Conservation (phyloP, 768 basidiomycete genomes). For the Tephrocybe sp. region DNA sequence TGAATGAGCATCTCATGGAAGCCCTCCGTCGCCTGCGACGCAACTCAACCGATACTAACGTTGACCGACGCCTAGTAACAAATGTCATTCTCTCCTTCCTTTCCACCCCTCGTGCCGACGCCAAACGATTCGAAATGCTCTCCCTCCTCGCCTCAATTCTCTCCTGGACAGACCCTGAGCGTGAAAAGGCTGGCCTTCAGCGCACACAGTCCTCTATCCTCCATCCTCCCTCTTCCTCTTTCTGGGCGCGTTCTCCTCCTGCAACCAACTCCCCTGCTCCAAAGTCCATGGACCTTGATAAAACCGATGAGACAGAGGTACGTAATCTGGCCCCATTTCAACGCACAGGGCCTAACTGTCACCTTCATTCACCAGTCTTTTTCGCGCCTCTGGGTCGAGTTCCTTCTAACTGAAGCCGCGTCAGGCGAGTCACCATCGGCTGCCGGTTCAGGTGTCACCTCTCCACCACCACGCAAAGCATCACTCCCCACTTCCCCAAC, state of each 20-base stretch:
- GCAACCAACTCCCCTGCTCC: constrained; percentile 30
- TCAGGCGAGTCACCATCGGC: constrained; percentile 32
- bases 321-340: constrained; percentile 11
- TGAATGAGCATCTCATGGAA: constrained; percentile 97
- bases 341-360: neutral
- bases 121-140: constrained; percentile 97
- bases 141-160: constrained; percentile 83
- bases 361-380: constrained; percentile 68
- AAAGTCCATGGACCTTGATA: constrained; percentile 60
- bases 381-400: constrained; percentile 97
- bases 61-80: constrained; percentile 90
- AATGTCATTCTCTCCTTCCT: constrained; percentile 92
- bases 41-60: constrained; percentile 85
- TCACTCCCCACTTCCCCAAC: constrained; percentile 13
- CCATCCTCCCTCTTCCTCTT: constrained; percentile 17
- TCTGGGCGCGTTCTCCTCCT: constrained; percentile 17
- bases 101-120: constrained; percentile 84
- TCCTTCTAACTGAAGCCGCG: constrained; percentile 88
- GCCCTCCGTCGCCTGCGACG: constrained; percentile 92
- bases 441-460: constrained; percentile 6
- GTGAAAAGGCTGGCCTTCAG: constrained; percentile 87
- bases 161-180: constrained; percentile 89
- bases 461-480: constrained; percentile 7
- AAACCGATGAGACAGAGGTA: constrained; percentile 84
- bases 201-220: constrained; percentile 33